Percentiles rank a stretch among this genome's conserved stretches.
These are phyloP conservation scores for Mycena albidolilacea DNA, from an alignment of 768 basidiomycete genomes.

Conservation along the genomic window DNA sequence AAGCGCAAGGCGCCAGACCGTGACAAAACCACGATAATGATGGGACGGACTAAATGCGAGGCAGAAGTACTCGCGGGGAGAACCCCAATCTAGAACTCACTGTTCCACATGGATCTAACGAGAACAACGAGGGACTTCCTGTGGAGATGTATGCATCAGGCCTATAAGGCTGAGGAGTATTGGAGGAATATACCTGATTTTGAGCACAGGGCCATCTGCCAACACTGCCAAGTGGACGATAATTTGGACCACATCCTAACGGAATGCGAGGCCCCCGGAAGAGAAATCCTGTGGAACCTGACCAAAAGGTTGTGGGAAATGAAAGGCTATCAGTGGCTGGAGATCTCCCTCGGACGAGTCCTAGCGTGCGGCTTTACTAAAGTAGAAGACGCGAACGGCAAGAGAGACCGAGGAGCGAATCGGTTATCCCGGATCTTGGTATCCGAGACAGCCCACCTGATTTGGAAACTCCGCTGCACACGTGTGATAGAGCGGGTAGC, in stretches of 20 bases:
- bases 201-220: not conserved
- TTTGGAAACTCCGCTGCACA: constrained; percentile 40
- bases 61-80: not conserved
- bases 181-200: too few species aligned
- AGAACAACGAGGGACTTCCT: constrained; percentile 5
- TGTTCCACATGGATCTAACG: constrained; percentile 2
- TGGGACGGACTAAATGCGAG: not conserved
- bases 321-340: too few species aligned
- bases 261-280: constrained; percentile 23
- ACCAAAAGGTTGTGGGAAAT: constrained; percentile 26
- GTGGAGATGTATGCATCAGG: not conserved
- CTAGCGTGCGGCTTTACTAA: too few species aligned
- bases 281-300: constrained; percentile 22
- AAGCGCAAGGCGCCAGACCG: too few species aligned
- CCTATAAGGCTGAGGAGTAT: too few species aligned
- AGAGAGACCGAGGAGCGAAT: constrained; percentile 15
- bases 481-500: constrained; percentile 26
- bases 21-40: constrained; percentile 5
- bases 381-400: not conserved
- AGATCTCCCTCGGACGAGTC: too few species aligned
- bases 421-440: constrained; percentile 25
- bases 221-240: constrained; percentile 17
- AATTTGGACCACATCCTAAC: constrained; percentile 31
- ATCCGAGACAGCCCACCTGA: constrained; percentile 27
- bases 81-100: constrained; percentile 6